These are phyloP conservation scores for Quillaja saponaria DNA, from an alignment of 306 rosid species.

Conservation along the genomic window DNA sequence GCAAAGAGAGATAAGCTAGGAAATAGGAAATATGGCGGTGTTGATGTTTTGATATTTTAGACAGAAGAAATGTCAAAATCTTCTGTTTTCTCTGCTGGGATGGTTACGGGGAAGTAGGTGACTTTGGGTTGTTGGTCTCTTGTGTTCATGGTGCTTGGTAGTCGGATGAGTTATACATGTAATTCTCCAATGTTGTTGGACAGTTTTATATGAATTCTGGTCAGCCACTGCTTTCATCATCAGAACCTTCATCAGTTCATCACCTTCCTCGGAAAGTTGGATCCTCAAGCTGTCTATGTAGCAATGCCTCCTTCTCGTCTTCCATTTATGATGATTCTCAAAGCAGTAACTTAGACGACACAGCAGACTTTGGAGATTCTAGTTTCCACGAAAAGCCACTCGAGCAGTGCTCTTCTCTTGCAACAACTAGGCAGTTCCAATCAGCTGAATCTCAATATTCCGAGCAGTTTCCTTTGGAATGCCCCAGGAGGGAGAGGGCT, in stretches of 20 bases:
- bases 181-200: slow-evolving; percentile 46
- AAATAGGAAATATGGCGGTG: background rate
- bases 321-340: slow-evolving; percentile 32
- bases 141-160: slow-evolving; percentile 27
- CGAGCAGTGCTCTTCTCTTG: slow-evolving; percentile 8
- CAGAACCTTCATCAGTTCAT: slow-evolving; percentile 41
- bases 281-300: slow-evolving; percentile 28
- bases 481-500: slow-evolving; percentile 54
- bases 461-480: slow-evolving; percentile 55
- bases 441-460: slow-evolving; percentile 31
- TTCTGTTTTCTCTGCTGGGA: slow-evolving; percentile 1
- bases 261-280: slow-evolving; percentile 35
- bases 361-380: slow-evolving; percentile 27
- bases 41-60: background rate
- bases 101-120: slow-evolving; percentile 20
- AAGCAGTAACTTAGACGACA: slow-evolving; percentile 29
- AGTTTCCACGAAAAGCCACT: slow-evolving; percentile 34
- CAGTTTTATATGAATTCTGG: slow-evolving; percentile 60
- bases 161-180: slow-evolving; percentile 5
- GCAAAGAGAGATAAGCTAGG: background rate
- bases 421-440: slow-evolving; percentile 25
- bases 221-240: slow-evolving; percentile 51
- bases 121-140: slow-evolving; percentile 8
- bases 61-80: background rate
- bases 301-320: slow-evolving; percentile 42